Evolutionary conservation across 768 basidiomycete genomes (phyloP).

Genomic region (Tulasnella sp.): DNA sequence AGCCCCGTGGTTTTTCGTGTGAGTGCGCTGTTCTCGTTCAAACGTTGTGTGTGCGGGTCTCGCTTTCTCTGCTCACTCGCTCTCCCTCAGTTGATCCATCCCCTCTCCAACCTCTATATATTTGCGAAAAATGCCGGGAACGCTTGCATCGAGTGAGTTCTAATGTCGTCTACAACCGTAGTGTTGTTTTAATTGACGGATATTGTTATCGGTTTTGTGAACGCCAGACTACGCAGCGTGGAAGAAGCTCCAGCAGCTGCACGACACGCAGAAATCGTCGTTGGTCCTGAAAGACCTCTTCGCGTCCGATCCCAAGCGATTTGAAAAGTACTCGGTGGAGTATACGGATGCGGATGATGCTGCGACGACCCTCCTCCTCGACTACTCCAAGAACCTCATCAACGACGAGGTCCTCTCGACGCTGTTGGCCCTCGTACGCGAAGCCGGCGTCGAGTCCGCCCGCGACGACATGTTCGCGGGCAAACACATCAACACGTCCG

Average conservation of each 20-base stretch:
- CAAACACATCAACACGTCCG: constrained; percentile 96
- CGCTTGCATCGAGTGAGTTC: constrained; percentile 18
- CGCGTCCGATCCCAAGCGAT: constrained; percentile 73
- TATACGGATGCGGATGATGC: constrained; percentile 57
- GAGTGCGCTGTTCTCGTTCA: no score
- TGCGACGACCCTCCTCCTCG: constrained; percentile 72
- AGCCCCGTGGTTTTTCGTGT: no score
- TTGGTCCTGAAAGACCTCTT: constrained; percentile 91
- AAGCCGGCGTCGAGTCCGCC: constrained; percentile 72
- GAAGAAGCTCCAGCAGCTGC: constrained; percentile 79
- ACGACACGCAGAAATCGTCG: constrained; percentile 55
- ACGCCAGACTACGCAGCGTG: constrained; percentile 76
- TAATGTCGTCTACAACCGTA: background rate
- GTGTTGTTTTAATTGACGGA: background rate
- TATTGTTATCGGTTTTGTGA: background rate
- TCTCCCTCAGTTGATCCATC: background rate
- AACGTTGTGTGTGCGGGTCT: no score
- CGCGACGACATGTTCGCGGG: constrained; percentile 92
- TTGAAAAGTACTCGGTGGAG: constrained; percentile 67
- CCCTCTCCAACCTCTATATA: background rate
- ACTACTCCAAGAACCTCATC: constrained; percentile 95
- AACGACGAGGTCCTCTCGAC: constrained; percentile 68
- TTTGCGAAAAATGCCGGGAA: constrained; percentile 17
- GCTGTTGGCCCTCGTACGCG: constrained; percentile 67
- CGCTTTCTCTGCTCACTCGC: background rate